phyloP scores from a whole-genome alignment of 306 rosid species.

The Inga leiocalycina region DNA sequence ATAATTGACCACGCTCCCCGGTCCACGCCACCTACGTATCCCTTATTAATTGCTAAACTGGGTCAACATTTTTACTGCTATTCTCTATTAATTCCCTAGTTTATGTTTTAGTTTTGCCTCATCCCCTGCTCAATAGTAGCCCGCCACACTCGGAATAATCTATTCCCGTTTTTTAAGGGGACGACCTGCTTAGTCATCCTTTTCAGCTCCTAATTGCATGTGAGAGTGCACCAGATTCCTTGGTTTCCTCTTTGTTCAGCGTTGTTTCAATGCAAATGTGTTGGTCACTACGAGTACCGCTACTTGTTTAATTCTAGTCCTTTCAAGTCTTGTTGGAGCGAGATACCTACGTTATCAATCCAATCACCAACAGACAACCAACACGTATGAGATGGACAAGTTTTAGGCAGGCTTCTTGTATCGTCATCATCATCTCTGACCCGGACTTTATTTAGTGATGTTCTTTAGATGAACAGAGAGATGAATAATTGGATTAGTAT shows the following conservation, averaged over 20 bases:
- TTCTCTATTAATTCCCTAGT: no score
- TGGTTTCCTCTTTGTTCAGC: background rate
- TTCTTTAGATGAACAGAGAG: no score
- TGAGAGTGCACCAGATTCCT: constrained; percentile 10
- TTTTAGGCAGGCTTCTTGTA: background rate
- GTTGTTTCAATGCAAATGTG: constrained; percentile 6
- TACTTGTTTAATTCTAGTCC: background rate
- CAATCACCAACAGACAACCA: constrained; percentile 22
- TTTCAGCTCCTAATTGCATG: constrained; percentile 23
- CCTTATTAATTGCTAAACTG: background rate
- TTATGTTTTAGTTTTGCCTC: background rate
- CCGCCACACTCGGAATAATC: background rate
- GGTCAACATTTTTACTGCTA: background rate
- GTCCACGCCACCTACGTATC: constrained; percentile 35
- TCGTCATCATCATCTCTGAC: background rate
- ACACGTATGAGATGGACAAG: background rate
- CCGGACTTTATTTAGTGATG: no score
- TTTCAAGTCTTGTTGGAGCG: background rate
- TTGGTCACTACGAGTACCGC: background rate
- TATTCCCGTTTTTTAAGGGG: no score
- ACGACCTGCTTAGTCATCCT: background rate
- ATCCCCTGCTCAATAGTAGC: background rate
- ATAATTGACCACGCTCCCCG: constrained; percentile 37
- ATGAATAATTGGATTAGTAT: background rate
- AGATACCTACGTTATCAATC: constrained; percentile 7